phyloP scores from a whole-genome alignment of 768 basidiomycete species.

The Lepiota venenata region DNA sequence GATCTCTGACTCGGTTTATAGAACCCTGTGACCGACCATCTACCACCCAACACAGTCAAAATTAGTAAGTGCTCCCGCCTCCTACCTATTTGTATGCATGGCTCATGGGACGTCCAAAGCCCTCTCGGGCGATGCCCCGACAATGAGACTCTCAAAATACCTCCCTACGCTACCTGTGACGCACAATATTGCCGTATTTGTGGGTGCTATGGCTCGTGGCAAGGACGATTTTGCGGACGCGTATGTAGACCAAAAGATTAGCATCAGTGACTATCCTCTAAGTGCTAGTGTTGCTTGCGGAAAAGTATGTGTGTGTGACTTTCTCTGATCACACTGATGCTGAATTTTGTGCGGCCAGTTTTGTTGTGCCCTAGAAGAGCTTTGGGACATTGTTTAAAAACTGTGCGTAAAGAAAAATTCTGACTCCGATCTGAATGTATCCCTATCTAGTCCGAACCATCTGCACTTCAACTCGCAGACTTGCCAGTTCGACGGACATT shows the following conservation, averaged over 20 bases:
- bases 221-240: conserved; percentile 96
- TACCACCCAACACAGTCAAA: conserved; percentile 94
- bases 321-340: background rate
- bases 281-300: conserved; percentile 96
- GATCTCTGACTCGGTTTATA: conserved; percentile 24
- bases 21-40: conserved; percentile 94
- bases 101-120: conserved; percentile 41
- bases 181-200: conserved; percentile 91
- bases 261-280: conserved; percentile 90
- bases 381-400: conserved; percentile 87
- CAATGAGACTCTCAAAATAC: conserved; percentile 77
- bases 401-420: conserved; percentile 3
- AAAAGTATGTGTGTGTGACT: conserved; percentile 58
- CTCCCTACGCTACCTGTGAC: conserved; percentile 83
- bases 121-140: conserved; percentile 87
- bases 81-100: background rate
- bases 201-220: conserved; percentile 97
- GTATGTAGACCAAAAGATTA: conserved; percentile 93
- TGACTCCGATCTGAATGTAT: conserved; percentile 13
- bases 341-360: conserved; percentile 46
- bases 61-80: conserved; percentile 68
- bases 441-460: conserved; percentile 27
- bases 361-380: conserved; percentile 88
- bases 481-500: background rate
- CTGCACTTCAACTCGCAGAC: conserved; percentile 48